A percentile compares a stretch with the other conserved stretches of the same genome.
These are phyloP conservation scores for Castanea mollissima DNA, from an alignment of 306 rosid genomes.

Conservation along the genomic window DNA sequence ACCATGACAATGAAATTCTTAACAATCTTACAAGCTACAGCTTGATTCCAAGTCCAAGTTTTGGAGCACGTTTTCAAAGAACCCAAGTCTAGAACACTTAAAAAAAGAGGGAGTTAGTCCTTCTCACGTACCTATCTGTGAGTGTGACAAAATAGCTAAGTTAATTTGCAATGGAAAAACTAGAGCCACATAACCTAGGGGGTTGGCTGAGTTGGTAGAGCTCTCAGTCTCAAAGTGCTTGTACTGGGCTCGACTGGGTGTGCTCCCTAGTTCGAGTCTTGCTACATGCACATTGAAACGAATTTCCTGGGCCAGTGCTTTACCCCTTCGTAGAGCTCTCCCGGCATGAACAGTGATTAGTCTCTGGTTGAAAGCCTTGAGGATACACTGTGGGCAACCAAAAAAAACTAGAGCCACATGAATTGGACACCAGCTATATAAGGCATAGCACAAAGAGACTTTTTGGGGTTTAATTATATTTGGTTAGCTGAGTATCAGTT, in stretches of 20 bases:
- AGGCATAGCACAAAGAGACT: constrained; percentile 35
- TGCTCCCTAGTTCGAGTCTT: no score
- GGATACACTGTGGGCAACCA: no score
- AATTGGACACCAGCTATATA: constrained; percentile 25
- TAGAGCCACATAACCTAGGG: no score
- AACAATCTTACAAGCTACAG: background rate
- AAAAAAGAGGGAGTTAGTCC: background rate
- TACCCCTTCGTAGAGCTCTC: no score
- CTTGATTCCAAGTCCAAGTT: constrained; percentile 25
- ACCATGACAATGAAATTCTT: constrained; percentile 16
- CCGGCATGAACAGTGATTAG: no score
- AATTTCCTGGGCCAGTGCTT: no score
- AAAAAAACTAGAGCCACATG: constrained; percentile 3
- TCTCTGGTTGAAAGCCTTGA: no score
- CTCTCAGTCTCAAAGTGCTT: no score
- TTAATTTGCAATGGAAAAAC: constrained; percentile 14
- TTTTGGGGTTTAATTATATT: constrained; percentile 34
- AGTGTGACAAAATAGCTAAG: background rate
- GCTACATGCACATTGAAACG: no score
- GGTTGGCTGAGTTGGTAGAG: no score
- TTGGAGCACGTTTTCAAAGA: constrained; percentile 13
- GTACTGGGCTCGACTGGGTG: no score
- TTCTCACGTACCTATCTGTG: constrained; percentile 1
- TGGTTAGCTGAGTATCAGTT: constrained; percentile 36
- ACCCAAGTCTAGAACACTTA: constrained; percentile 3